These are phyloP conservation scores for Agapanthus africanus DNA, from an alignment of 106 monocot genomes.

Conservation along the genomic window DNA sequence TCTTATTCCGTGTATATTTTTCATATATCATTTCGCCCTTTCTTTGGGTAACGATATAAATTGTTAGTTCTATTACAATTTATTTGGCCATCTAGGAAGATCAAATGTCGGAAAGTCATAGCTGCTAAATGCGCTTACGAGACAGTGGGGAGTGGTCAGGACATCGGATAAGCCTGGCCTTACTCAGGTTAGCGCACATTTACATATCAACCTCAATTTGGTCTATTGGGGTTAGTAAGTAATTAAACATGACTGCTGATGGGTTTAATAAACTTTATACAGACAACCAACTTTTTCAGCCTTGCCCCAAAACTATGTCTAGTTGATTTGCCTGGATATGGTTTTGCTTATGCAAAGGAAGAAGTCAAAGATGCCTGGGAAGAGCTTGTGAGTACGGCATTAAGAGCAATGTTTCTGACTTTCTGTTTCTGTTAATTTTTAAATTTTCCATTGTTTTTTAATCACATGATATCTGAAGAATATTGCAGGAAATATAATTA, in stretches of 20 bases:
- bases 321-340: slow-evolving; percentile 99
- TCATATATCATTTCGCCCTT: neutral
- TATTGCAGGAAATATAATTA: neutral
- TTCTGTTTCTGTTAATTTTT: neutral
- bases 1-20: neutral
- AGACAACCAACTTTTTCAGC: slow-evolving; percentile 95
- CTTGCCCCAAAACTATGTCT: slow-evolving; percentile 85
- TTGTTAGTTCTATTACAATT: no score
- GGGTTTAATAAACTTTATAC: slow-evolving; percentile 11
- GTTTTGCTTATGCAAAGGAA: slow-evolving; percentile 98
- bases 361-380: slow-evolving; percentile 97
- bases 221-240: no score
- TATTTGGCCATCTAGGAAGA: slow-evolving; percentile 43
- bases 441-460: neutral
- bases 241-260: no score
- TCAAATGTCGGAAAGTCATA: slow-evolving; percentile 99
- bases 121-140: slow-evolving; percentile 87
- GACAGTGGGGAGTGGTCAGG: slow-evolving; percentile 94
- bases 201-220: no score
- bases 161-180: slow-evolving; percentile 96
- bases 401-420: neutral
- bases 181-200: slow-evolving; percentile 95
- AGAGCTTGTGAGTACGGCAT: slow-evolving; percentile 80
- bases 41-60: neutral
- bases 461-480: neutral